Conservation (phyloP, 2,329 filamentous ascomycete genomes). For the Ophiostoma montium region DNA sequence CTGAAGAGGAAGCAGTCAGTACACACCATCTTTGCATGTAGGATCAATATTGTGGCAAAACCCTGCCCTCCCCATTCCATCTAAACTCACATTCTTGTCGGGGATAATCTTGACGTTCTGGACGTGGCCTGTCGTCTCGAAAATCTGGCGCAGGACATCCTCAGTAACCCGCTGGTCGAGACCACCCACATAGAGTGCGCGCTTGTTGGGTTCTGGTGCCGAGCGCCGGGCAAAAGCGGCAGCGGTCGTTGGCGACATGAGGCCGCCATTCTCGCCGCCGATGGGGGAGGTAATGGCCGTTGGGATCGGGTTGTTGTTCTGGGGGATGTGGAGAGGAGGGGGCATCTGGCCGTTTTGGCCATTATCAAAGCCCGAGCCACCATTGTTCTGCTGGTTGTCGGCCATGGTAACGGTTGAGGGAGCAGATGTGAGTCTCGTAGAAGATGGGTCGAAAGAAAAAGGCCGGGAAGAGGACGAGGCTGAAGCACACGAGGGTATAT, state of each 20-base stretch:
- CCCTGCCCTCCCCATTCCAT: not conserved
- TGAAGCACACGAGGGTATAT: slow-evolving; percentile 6
- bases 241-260: slow-evolving; percentile 76
- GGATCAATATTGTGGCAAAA: not conserved
- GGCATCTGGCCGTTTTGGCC: slow-evolving; percentile 58
- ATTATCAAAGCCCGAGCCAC: slow-evolving; percentile 65
- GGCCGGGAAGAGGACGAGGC: slow-evolving; percentile 2
- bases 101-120: slow-evolving; percentile 99
- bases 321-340: slow-evolving; percentile 82
- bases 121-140: slow-evolving; percentile 96
- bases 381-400: slow-evolving; percentile 57
- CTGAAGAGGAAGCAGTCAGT: slow-evolving; percentile 27
- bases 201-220: slow-evolving; percentile 96
- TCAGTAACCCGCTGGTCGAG: slow-evolving; percentile 91
- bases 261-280: slow-evolving; percentile 48
- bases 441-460: slow-evolving; percentile 18
- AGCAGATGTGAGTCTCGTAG: slow-evolving; percentile 16
- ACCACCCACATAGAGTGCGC: slow-evolving; percentile 89
- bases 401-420: slow-evolving; percentile 47
- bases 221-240: slow-evolving; percentile 75
- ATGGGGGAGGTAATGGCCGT: slow-evolving; percentile 83
- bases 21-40: not conserved
- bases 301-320: slow-evolving; percentile 91
- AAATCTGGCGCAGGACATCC: slow-evolving; percentile 92
- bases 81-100: slow-evolving; percentile 83